Percentiles rank a stretch among this genome's conserved stretches.
phyloP scores from a whole-genome alignment of 108 stramenopile genomes.

The Nannochloropsis oceanica region DNA sequence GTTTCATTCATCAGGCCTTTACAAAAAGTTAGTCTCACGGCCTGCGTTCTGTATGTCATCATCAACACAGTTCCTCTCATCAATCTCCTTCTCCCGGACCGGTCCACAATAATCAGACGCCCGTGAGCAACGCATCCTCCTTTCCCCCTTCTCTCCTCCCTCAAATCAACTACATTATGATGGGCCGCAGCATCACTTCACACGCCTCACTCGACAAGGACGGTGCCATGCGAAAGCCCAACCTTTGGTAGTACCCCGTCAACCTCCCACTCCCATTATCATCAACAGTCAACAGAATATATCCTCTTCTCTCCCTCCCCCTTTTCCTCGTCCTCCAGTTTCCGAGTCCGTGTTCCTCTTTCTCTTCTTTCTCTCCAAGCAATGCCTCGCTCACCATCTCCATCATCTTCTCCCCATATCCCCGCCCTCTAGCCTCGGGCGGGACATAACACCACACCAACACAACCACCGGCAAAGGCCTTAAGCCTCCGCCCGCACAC shows the following conservation, averaged over 20 bases:
- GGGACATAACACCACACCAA: background rate
- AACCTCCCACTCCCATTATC: background rate
- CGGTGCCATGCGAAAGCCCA: background rate
- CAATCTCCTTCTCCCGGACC: too few relatives aligned
- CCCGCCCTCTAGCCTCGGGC: background rate
- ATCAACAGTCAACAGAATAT: background rate
- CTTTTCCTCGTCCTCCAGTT: background rate
- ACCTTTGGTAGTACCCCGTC: background rate
- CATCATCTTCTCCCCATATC: background rate
- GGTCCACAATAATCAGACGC: too few relatives aligned
- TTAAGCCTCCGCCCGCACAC: background rate
- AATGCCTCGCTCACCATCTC: background rate
- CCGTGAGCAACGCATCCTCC: too few relatives aligned
- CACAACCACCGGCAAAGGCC: background rate
- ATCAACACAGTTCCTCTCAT: too few relatives aligned
- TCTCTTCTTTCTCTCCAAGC: background rate
- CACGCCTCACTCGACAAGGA: background rate
- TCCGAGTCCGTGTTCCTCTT: background rate
- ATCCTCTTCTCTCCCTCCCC: background rate
- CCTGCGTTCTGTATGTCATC: too few relatives aligned
- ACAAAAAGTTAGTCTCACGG: too few relatives aligned
- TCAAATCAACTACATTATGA: background rate
- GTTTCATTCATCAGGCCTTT: too few relatives aligned
- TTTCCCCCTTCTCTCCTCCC: too few relatives aligned
- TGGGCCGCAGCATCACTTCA: background rate